Base-by-base conservation (phyloP, 1,139 yeast genomes). In the Saccharomyces hybrid region DNA sequence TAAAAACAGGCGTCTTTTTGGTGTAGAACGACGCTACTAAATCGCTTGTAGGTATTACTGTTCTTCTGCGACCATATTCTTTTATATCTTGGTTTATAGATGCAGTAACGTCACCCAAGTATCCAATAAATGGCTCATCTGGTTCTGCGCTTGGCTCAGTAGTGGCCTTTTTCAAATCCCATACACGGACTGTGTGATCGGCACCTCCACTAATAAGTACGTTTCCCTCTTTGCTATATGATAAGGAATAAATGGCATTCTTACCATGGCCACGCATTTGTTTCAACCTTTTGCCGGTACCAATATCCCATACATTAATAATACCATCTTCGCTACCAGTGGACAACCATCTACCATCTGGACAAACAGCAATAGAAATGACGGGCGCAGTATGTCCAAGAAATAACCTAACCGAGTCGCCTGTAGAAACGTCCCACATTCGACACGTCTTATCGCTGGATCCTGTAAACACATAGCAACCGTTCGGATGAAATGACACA, bases 341-440 rank as follows among this genome's bases (percentile, higher is more conserved):
- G 2, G 98, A 97, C 56, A 93, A 75, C 95, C 96, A 88, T 64
- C 97, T 79, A 2, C 99, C 99, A 71, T 93, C 97, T 0, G 98
- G 98, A 0, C 96, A 86, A 8, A 89, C 96, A 0, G 96, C 90
- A 64, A 89, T 76, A 47, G 90, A 80, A 61, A 88, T 87, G 41
- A 95, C 81, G 1, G 97, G 86, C 14, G 93, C 93, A 1, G 95
- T 84, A 65, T 93, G 98, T 1, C 98, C 98, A 71, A 89, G 82
- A 69, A 95, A 93, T n/a, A 93, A 84, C 59, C 99, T 81, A 14
- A 91, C 98, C 48, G 95, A 84, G 61, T 82, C 85, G 44, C 99
- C 99, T 47, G 84, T 81, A 51, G 85, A 82, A 34, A 95, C 83
- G 71, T 95, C 99, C 99, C 99, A 95, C 97, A 95, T 88, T 61